Evolutionary conservation across 768 basidiomycete species (phyloP), one percentile per base, ranked within the genome.

Genomic region (Boletus insuetus): DNA sequence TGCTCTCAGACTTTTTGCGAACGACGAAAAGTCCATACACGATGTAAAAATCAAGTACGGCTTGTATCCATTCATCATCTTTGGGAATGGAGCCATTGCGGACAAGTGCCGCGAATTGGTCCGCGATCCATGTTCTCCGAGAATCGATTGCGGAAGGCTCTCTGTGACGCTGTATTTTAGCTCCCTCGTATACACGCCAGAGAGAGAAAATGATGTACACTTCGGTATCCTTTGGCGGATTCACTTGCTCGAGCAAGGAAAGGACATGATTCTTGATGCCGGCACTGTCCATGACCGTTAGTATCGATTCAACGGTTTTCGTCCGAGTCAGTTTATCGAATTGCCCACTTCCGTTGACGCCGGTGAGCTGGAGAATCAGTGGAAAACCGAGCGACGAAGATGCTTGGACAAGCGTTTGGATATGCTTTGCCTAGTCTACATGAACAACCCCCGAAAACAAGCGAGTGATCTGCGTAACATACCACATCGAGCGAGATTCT

Each of bases 241-340:
- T 80, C 45, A 86, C 74, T 57, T 89, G 81, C 16, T 75, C 74
- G 37, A 91, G 75, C 22, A 98, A 74, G 71, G 89, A 85, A 35
- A 78, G 70, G 43, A 94, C 82, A 71, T 95, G 98, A 38, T 74
- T 81, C 60, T 82, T 79, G 58, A 97, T 89, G 10, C 92, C 94
- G 2, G 83, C 77, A 1, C 74, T 70, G 60, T 87, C 83, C 80
- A 94, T 85, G 35, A 81, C 82, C 4, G 83, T 78, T 52, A 98
- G 75, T 53, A 98, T 85, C 1, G 82, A 81, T 73, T 96, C 94
- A 35, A 98, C 82, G 0, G 92, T 96, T 73, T 94, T 97, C 10
- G 95, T 95, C 70, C 85, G 89, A 12, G 95, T 96, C 54, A 96
- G 70, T 69, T 82, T 87, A 73, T 99, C 96, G 63, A 98, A 99